Conservation (phyloP, 176 grass and related monocot genomes). For the Oryza brachyantha region DNA sequence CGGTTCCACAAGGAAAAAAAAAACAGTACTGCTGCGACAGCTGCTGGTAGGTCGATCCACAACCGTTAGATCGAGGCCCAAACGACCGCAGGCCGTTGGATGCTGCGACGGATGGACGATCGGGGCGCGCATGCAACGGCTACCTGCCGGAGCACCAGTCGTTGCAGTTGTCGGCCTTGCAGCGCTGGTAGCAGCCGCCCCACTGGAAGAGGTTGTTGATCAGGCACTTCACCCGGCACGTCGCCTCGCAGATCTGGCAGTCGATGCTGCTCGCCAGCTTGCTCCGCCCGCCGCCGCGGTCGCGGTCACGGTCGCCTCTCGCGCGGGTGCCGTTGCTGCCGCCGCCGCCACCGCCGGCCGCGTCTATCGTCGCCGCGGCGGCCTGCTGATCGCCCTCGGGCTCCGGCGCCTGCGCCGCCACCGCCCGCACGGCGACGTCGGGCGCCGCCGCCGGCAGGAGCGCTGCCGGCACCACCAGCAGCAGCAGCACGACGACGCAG, state of each 20-base stretch:
- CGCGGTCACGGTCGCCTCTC: background rate
- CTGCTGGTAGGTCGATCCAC: no score
- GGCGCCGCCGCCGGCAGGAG: no score
- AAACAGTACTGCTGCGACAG: background rate
- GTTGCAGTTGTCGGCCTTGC: conserved; percentile 59
- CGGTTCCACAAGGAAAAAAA: background rate
- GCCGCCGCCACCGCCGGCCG: background rate
- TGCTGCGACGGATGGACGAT: background rate
- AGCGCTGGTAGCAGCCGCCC: conserved; percentile 42
- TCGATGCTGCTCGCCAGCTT: conserved; percentile 47
- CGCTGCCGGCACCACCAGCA: no score
- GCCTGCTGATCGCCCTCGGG: background rate
- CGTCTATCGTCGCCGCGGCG: conserved; percentile 6
- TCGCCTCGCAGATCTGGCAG: conserved; percentile 60
- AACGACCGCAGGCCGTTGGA: background rate
- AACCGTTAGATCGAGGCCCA: background rate
- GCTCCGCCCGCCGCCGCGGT: background rate
- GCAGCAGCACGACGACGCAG: conserved; percentile 21
- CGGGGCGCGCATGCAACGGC: background rate
- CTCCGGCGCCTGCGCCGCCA: conserved; percentile 23
- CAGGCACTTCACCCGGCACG: conserved; percentile 54
- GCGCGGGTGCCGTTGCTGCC: no score
- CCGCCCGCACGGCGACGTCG: no score
- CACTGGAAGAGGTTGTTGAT: conserved; percentile 57
- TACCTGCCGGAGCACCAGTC: conserved; percentile 44